Evolutionary conservation across 2,329 filamentous ascomycete genomes (phyloP), one percentile per base, ranked within the genome.

Genomic region (Calcarisporium arbuscula): DNA sequence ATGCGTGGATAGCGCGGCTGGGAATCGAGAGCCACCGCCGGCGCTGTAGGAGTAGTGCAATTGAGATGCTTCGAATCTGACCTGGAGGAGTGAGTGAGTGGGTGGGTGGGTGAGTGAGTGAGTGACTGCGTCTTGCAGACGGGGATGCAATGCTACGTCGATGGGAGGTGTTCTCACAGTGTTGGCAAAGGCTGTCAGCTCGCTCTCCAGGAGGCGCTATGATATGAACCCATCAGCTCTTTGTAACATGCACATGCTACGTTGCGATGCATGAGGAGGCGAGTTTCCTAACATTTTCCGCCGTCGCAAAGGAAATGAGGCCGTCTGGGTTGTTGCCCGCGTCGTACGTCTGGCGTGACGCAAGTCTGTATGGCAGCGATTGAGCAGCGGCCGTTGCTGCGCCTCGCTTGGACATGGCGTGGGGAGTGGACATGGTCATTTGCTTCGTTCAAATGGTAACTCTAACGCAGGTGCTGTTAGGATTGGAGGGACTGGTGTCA

Each of bases 261-360:
- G n/a, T n/a, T n/a, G n/a, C n/a, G n/a, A n/a, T n/a, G n/a, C n/a
- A n/a, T n/a, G n/a, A n/a, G n/a, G n/a, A n/a, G 3, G 5, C 18
- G 31, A 6, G 36, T 37, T 17, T 35, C 36, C 34, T 5, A 30
- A 48, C 56, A 44, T 73, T 72, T 40, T 72, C 69, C 5, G 70
- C 68, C 1, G 68, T 57, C 1, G 62, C 65, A 19, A 74, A 62
- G 5, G 64, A 70, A 32, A 72, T 54, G 31, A 68, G 57, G 2
- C 68, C 68, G 8, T 50, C 42, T 1, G 59, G 56, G 20, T 65
- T 65, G 5, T 43, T 43, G 4, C 49, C 41, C 0, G 61, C 54
- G 36, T 66, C 48, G 48, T 67, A 73, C 3, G 46, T 50, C 6
- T 44, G 49, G 14, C 39, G 35, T 1, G 53, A 50, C 1, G 54